Evolutionary conservation across 2,329 filamentous ascomycete species (phyloP).

Genomic region (Plectosphaerella sp.): DNA sequence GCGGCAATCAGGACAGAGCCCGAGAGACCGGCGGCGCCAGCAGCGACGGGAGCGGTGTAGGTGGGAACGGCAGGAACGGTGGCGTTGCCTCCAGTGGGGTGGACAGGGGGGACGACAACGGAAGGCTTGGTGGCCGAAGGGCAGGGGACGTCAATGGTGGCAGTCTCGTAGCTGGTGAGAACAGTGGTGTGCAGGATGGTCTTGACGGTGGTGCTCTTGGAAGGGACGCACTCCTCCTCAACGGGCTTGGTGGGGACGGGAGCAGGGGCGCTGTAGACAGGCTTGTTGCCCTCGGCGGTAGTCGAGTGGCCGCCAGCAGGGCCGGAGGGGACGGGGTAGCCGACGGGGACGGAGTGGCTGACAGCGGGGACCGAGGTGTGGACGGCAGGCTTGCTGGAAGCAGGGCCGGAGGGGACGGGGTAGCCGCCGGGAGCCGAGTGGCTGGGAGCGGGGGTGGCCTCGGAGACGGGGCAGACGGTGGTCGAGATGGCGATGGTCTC

Average conservation of each 20-base stretch:
- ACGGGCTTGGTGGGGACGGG: conserved; percentile 7
- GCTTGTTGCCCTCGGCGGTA: conserved; percentile 8
- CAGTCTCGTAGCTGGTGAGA: conserved; percentile 44
- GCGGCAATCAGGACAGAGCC: conserved; percentile 52
- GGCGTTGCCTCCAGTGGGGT: conserved; percentile 10
- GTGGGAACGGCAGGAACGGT: conserved; percentile 17
- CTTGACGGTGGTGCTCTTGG: conserved; percentile 32
- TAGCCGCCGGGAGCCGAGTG: conserved; percentile 9
- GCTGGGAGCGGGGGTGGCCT: conserved; percentile 4
- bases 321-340: not conserved
- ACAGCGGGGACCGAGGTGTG: conserved; percentile 12
- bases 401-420: conserved; percentile 11
- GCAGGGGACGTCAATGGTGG: conserved; percentile 34
- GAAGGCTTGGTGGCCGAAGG: conserved; percentile 23
- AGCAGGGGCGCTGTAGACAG: conserved; percentile 5
- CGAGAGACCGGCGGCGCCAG: conserved; percentile 47
- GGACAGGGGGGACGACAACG: conserved; percentile 12
- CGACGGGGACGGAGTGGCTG: conserved; percentile 10
- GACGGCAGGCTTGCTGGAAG: conserved; percentile 10
- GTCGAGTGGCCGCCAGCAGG: conserved; percentile 2
- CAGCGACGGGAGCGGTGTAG: conserved; percentile 26
- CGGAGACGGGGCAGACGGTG: conserved; percentile 8
- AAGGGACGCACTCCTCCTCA: conserved; percentile 22
- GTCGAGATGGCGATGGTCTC: conserved; percentile 17
- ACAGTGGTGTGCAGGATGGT: conserved; percentile 46